Evolutionary conservation across 176 grass and related monocot genomes (phyloP), one percentile per base, ranked within the genome.

Genomic region (Panicum miliaceum): DNA sequence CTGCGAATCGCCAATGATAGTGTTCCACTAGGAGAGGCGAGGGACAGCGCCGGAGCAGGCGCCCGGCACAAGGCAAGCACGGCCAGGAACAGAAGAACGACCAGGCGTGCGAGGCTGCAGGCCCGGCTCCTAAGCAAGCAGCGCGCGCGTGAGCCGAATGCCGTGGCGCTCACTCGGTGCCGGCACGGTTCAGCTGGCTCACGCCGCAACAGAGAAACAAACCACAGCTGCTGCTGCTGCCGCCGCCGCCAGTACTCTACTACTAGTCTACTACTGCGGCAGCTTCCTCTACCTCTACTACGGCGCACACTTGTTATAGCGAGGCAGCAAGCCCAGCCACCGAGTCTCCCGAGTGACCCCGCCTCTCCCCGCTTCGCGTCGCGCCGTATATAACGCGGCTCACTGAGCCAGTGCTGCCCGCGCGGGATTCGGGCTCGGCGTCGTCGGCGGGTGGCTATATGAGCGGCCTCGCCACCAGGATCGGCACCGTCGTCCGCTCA

Each of bases 401-500:
- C 77, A n/a, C 22, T 37, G n/a, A 10, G 42, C 58, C 57, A 45
- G 57, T 19, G 32, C 25, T 46, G 18, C 37, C 26, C n/a, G 73
- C 50, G 15, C 14, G 46, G 15, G 42, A 56, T 65, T 77, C 40
- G 64, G 64, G 57, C 29, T 80, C 43, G 63, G 43, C 46, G 70
- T 4, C 34, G 64, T 12, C 25, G 65, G 6, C 59, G 22, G 22
- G n/a, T 14, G 71, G 85, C 85, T 87, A 80, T 79, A 90, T 90
- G 89, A 87, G 19, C 84, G 40, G 62, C 34, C 68, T 90, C 59
- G 0, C 53, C 42, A 3, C 12, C 59, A 74, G 52, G 75, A 40
- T 84, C n/a, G 38, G 73, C 83, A 58, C 72, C 72, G 56, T 56
- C 57, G 48, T 79, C 60, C 80, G 89, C 75, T 84, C 80, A 52